Conservation (phyloP, 1,284 basidiomycete species). For the Ceratobasidium sp. region DNA sequence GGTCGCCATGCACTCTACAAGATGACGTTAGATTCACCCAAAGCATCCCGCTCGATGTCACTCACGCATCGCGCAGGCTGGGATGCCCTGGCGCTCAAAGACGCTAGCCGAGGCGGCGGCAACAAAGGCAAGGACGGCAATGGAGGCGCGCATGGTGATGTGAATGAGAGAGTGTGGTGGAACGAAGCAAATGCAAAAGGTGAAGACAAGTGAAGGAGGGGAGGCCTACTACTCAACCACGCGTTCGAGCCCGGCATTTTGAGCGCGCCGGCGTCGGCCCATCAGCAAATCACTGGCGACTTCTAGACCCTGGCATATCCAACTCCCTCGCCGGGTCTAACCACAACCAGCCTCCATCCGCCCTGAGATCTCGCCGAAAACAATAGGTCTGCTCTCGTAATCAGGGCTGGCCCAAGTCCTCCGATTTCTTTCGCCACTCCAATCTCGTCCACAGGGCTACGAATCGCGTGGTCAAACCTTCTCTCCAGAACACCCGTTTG, state of each 20-base stretch:
- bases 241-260: slow-evolving; percentile 4
- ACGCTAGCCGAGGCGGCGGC: slow-evolving; percentile 49
- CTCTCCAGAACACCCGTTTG: background rate
- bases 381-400: background rate
- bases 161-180: slow-evolving; percentile 13
- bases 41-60: too few relatives aligned
- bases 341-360: background rate
- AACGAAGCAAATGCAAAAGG: background rate
- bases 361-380: background rate
- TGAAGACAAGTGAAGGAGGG: background rate
- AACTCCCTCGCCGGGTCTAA: background rate
- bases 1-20: slow-evolving; percentile 1
- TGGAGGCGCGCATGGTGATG: slow-evolving; percentile 61
- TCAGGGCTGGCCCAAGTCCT: background rate
- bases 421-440: too few relatives aligned
- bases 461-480: background rate
- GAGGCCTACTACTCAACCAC: background rate
- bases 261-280: background rate
- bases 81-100: slow-evolving; percentile 47
- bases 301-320: background rate
- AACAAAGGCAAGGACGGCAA: slow-evolving; percentile 56
- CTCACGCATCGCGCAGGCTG: slow-evolving; percentile 36
- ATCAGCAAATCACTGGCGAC: slow-evolving; percentile 3
- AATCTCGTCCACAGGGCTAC: background rate
- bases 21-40: background rate